phyloP scores from a whole-genome alignment of 169 alveolate genomes.

The Eimeria maxima region DNA sequence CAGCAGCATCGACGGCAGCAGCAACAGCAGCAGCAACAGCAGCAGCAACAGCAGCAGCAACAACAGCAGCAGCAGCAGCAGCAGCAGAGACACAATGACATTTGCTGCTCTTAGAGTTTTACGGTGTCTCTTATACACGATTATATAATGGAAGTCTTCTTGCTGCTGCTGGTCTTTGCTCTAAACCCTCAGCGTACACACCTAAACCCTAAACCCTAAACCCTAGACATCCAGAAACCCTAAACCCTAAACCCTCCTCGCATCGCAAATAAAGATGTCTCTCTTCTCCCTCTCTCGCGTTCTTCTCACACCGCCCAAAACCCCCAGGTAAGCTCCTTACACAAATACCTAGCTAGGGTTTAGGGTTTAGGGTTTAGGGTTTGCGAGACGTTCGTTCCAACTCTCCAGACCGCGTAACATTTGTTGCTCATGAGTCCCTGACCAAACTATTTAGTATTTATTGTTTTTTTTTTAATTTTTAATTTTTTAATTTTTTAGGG shows the following conservation, averaged over 20 bases:
- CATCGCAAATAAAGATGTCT: background rate
- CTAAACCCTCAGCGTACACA: background rate
- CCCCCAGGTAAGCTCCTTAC: slow-evolving; percentile 85
- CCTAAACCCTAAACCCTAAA: background rate
- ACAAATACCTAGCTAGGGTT: background rate
- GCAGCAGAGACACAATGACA: background rate
- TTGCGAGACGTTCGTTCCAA: too few species aligned
- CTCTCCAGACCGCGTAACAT: too few species aligned
- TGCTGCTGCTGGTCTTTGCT: background rate
- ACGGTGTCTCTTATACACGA: too few species aligned
- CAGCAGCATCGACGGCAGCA: background rate
- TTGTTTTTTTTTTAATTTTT: too few species aligned
- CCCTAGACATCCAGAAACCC: background rate
- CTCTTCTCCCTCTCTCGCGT: slow-evolving; percentile 49
- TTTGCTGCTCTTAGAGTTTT: background rate
- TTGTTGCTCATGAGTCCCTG: too few species aligned
- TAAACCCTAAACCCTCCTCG: background rate
- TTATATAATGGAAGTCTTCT: too few species aligned
- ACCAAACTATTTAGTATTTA: too few species aligned
- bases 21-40: background rate
- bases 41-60: background rate
- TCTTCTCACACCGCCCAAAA: slow-evolving; percentile 87
- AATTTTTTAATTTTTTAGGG: background rate
- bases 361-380: background rate
- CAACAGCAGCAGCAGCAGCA: slow-evolving; percentile 3